Evolutionary conservation across 257 asterid species (phyloP).

Genomic region (Plantago ovata): DNA sequence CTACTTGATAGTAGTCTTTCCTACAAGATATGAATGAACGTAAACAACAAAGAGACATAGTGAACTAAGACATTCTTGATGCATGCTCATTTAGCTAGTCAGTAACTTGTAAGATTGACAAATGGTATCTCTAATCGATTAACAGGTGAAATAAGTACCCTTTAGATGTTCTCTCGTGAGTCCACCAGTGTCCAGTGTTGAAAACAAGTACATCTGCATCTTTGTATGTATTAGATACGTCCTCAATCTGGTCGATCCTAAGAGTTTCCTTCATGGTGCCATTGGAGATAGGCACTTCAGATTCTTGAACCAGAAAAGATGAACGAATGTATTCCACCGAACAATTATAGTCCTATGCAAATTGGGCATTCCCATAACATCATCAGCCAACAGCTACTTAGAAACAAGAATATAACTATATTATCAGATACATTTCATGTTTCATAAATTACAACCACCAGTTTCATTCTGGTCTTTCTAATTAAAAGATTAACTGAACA

Average conservation of each 20-base stretch:
- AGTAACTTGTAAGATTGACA: too few species aligned
- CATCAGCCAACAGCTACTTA: not conserved
- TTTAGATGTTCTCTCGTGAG: conserved; percentile 65
- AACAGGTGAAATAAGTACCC: conserved; percentile 34
- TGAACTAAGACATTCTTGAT: not conserved
- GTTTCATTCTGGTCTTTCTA: not conserved
- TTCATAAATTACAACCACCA: not conserved
- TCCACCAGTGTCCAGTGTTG: conserved; percentile 92
- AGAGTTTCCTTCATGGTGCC: conserved; percentile 64
- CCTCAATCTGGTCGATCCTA: conserved; percentile 56
- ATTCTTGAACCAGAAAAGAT: conserved; percentile 76
- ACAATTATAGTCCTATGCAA: conserved; percentile 44
- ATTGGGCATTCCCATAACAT: conserved; percentile 4
- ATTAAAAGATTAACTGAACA: not conserved
- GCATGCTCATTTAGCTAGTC: conserved; percentile 1
- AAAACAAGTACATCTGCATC: conserved; percentile 61
- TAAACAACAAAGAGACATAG: not conserved
- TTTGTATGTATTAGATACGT: conserved; percentile 37
- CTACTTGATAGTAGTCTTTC: conserved; percentile 79
- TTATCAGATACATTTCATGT: not conserved
- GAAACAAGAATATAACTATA: too few species aligned
- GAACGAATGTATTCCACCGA: conserved; percentile 64
- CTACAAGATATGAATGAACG: conserved; percentile 30
- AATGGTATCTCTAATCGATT: not conserved
- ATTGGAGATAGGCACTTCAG: conserved; percentile 37